Conservation (phyloP, 2,329 filamentous ascomycete genomes). For the Ascosphaera aggregata region DNA sequence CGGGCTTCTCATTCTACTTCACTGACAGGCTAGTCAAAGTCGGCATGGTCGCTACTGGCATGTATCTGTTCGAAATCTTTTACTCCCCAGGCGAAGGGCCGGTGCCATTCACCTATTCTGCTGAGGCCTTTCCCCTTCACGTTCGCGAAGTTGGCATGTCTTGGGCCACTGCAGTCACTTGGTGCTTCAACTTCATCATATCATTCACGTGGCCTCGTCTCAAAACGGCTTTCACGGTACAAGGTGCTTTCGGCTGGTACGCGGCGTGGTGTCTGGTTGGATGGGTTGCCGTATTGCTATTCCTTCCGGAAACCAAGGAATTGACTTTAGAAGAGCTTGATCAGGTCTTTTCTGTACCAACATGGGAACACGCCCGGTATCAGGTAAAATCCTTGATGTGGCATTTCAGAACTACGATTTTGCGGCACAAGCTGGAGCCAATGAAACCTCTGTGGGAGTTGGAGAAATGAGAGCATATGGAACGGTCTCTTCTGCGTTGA, state of each 20-base stretch:
- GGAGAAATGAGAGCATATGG: too few relatives aligned
- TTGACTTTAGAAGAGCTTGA: constrained; percentile 25
- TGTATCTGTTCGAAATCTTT: constrained; percentile 21
- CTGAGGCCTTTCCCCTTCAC: constrained; percentile 42
- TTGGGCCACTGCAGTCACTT: constrained; percentile 36
- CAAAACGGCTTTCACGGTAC: constrained; percentile 22
- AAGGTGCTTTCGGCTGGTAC: constrained; percentile 31
- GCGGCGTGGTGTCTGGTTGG: constrained; percentile 19
- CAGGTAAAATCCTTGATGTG: constrained; percentile 17
- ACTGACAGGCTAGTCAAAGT: constrained; percentile 16
- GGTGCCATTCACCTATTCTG: constrained; percentile 43
- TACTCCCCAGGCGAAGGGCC: constrained; percentile 37
- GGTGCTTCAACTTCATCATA: constrained; percentile 33
- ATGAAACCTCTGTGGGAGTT: too few relatives aligned
- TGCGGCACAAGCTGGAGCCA: constrained; percentile 15
- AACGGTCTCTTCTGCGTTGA: too few relatives aligned
- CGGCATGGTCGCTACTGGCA: constrained; percentile 20
- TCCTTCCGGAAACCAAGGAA: constrained; percentile 19
- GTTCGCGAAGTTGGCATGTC: constrained; percentile 39
- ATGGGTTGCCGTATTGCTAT: constrained; percentile 22
- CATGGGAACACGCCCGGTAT: constrained; percentile 18
- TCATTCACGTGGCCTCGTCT: constrained; percentile 30
- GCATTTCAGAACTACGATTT: constrained; percentile 18
- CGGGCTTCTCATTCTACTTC: constrained; percentile 30
- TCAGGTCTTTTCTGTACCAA: constrained; percentile 31